Evolutionary conservation across 2,329 filamentous ascomycete genomes (phyloP), one percentile per base, ranked within the genome.

Genomic region (Phaeoacremonium minimum): DNA sequence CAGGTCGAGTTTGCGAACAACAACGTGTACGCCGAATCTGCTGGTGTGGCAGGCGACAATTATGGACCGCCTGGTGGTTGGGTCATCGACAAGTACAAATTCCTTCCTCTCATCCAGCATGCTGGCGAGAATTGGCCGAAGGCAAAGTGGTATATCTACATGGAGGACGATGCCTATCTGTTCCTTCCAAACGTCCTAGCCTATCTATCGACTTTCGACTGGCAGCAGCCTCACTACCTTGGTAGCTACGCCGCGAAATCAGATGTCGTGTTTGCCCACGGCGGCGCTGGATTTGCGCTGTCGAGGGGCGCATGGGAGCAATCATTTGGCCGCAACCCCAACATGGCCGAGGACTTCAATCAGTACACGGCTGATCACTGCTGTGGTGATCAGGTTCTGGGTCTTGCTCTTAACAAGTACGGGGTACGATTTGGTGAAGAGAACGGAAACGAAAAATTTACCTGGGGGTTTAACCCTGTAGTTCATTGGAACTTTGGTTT

Each of bases 1-100:
- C 46, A 51, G 31, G 38, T 37, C 12, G 46, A 53, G 31, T 50
- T 44, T 36, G 49, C 51, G 20, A 33, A 41, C 6, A 47, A 46
- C 15, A 47, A 51, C 32, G 45, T 45, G 18, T 52, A 51, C 37
- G 44, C 48, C 16, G 50, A 52, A 28, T 46, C 45, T 17, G 48
- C 37, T 5, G 33, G 29, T 15, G 14, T 39, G 8, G 32, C 37
- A 7, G 37, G 37, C 12, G 37, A 39, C 12, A 7, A 31, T 12
- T 32, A 35, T 9, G 41, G 41, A 2, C n/a, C 33, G 4, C 33
- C 26, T 13, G 40, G 38, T 14, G 36, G 37, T 11, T 41, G 39
- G 39, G n/a, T 22, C 7, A 12, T 38, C 22, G 36, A 41, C 37
- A 41, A 41, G 29, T 43, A 42, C 34, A 43, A 43, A 18, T 43